Conservation (phyloP, 768 basidiomycete species). For the Nevesoporus exiguus region DNA sequence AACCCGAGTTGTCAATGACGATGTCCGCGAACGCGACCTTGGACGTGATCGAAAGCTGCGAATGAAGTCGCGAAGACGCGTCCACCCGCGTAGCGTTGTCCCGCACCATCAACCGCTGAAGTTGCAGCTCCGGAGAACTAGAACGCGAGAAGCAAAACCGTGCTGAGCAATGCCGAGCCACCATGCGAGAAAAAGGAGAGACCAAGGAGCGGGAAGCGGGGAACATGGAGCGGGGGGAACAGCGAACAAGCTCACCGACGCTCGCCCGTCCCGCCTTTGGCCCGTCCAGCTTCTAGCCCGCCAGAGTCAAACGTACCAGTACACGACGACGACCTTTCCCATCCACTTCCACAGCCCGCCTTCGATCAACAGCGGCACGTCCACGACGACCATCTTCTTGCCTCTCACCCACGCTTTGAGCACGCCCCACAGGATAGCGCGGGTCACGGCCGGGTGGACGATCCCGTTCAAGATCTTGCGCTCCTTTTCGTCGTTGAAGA, state of each 20-base stretch:
- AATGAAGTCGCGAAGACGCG: constrained; percentile 68
- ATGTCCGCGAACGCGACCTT: constrained; percentile 85
- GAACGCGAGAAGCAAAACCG: too few species aligned
- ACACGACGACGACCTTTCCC: constrained; percentile 82
- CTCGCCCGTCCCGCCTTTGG: too few species aligned
- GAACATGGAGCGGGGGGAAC: background rate
- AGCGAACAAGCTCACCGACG: too few species aligned
- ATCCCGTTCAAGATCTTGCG: constrained; percentile 76
- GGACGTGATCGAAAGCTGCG: constrained; percentile 75
- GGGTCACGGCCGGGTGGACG: constrained; percentile 86
- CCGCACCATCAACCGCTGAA: constrained; percentile 75
- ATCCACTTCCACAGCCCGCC: constrained; percentile 81
- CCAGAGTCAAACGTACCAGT: constrained; percentile 75
- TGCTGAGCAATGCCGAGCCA: too few species aligned
- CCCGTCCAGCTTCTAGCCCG: too few species aligned
- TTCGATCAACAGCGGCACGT: constrained; percentile 92
- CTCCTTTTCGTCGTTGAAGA: constrained; percentile 76
- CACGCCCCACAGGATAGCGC: constrained; percentile 69
- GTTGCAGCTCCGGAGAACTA: constrained; percentile 81
- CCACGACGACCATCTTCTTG: constrained; percentile 75
- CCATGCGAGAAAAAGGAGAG: too few species aligned
- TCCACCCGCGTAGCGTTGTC: constrained; percentile 64
- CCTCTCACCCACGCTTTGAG: constrained; percentile 73
- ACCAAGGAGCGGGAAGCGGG: too few species aligned
- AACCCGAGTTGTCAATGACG: constrained; percentile 87